Conservation (phyloP, 2,329 filamentous ascomycete genomes). For the Colletotrichum cordylinicola region DNA sequence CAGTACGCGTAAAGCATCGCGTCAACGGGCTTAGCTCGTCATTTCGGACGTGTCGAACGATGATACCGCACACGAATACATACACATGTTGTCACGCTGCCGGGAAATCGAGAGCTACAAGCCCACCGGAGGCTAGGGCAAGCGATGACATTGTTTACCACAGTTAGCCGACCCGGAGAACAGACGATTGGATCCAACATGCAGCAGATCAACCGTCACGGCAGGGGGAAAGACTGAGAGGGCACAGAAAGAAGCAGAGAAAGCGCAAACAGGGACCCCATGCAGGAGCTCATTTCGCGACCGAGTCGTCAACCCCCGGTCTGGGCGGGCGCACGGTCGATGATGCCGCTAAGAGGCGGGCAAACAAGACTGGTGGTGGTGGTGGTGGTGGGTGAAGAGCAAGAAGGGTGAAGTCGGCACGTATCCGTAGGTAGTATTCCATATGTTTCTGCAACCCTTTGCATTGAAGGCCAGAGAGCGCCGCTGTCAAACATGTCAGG, state of each 20-base stretch:
- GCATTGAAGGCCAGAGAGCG: neutral
- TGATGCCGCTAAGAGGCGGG: neutral
- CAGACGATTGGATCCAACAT: neutral
- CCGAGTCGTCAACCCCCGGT: neutral
- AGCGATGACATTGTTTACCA: neutral
- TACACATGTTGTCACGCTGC: neutral
- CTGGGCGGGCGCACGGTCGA: neutral
- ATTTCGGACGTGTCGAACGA: neutral
- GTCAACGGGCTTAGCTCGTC: neutral
- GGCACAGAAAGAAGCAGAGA: neutral
- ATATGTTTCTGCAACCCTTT: neutral
- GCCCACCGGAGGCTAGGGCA: neutral
- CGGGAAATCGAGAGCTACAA: neutral
- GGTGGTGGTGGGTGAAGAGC: neutral
- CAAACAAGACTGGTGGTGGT: neutral
- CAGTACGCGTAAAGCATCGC: neutral
- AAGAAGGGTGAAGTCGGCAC: neutral
- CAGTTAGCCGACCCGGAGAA: neutral
- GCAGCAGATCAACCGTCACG: neutral
- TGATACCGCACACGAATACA: neutral
- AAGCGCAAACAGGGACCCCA: conserved; percentile 2
- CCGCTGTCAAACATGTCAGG: neutral
- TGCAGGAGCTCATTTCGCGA: conserved; percentile 12
- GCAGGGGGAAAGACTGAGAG: neutral
- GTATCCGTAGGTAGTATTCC: neutral